Conservation (phyloP, 495 filamentous ascomycete genomes). For the Talaromyces trachyspermus region DNA sequence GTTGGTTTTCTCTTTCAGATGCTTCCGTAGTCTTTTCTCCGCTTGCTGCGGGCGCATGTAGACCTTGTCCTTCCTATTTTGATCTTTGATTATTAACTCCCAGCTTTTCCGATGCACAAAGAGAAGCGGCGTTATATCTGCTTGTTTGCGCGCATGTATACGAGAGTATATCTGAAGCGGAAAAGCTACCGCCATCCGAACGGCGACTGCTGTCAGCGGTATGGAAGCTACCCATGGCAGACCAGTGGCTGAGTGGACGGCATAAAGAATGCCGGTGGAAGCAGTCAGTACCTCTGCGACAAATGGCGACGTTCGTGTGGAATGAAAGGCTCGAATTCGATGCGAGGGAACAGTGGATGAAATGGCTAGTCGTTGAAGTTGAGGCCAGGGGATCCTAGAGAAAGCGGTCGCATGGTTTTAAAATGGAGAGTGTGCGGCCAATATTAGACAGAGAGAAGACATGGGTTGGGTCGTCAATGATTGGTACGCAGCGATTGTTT, state of each 20-base stretch:
- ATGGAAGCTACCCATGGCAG: conserved; percentile 67
- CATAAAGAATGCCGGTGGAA: conserved; percentile 50
- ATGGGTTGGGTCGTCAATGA: too few species aligned
- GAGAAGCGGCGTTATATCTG: conserved; percentile 42
- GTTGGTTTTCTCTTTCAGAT: conserved; percentile 16
- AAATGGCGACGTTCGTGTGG: conserved; percentile 30
- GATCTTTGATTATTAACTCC: conserved; percentile 13
- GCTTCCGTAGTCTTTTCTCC: not conserved
- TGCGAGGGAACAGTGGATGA: conserved; percentile 10
- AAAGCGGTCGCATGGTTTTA: conserved; percentile 5
- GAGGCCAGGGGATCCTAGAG: not conserved
- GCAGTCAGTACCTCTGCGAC: conserved; percentile 41
- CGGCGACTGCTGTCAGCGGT: conserved; percentile 57
- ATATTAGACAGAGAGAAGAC: too few species aligned
- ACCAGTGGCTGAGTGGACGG: conserved; percentile 49
- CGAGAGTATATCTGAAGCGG: conserved; percentile 50
- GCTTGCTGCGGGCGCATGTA: conserved; percentile 12
- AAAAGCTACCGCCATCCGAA: conserved; percentile 51
- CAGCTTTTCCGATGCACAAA: conserved; percentile 38
- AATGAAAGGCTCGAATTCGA: conserved; percentile 40
- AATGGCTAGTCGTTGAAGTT: not conserved
- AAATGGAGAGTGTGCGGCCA: too few species aligned
- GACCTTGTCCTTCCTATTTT: conserved; percentile 8
- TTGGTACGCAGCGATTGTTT: too few species aligned
- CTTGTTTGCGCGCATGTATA: conserved; percentile 34